Evolutionary conservation across 768 basidiomycete genomes (phyloP).

Genomic region (Vishniacozyma victoriae): DNA sequence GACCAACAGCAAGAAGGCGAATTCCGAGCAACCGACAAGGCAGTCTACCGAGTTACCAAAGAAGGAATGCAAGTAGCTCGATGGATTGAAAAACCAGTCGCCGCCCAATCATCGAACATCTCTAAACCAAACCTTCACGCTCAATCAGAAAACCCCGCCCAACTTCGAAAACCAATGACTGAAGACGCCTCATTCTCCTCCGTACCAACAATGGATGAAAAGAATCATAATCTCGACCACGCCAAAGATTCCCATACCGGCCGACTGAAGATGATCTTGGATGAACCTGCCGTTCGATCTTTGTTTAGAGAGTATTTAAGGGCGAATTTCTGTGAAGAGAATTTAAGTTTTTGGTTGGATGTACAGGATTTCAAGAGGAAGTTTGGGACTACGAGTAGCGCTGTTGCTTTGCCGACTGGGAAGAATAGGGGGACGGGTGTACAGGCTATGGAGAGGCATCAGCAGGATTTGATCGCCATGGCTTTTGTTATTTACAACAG

Average conservation of each 20-base stretch:
- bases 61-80: conserved; percentile 79
- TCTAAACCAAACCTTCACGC: conserved; percentile 41
- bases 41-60: conserved; percentile 88
- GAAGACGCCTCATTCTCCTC: too few relatives aligned
- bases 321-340: conserved; percentile 96
- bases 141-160: conserved; percentile 34
- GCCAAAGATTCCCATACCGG: conserved; percentile 86
- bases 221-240: conserved; percentile 17
- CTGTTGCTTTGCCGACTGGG: conserved; percentile 51
- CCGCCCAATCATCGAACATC: conserved; percentile 1
- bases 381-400: conserved; percentile 91
- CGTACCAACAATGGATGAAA: not conserved
- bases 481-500: conserved; percentile 65
- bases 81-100: conserved; percentile 58
- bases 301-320: conserved; percentile 93
- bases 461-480: conserved; percentile 87
- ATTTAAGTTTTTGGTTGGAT: conserved; percentile 93
- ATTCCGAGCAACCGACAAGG: conserved; percentile 92
- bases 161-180: conserved; percentile 12
- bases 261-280: conserved; percentile 81
- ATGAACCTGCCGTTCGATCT: conserved; percentile 78
- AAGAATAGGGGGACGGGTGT: conserved; percentile 49
- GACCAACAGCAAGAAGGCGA: conserved; percentile 73
- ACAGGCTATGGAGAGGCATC: conserved; percentile 89
- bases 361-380: conserved; percentile 94